Evolutionary conservation across 257 asterid genomes (phyloP).

Genomic region (Gynochthodes officinalis): DNA sequence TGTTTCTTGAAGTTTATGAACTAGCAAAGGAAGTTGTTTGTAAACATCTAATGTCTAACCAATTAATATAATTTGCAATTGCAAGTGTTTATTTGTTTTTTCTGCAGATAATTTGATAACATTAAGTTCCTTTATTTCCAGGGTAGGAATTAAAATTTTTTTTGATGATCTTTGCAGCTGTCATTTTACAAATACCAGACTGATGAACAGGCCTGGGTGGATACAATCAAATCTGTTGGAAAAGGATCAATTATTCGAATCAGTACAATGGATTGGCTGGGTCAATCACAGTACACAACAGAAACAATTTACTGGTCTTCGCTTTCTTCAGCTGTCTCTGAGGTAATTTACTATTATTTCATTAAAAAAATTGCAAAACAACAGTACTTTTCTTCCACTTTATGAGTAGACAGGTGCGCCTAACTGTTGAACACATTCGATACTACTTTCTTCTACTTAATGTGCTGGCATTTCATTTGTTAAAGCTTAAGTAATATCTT

Average conservation of each 20-base stretch:
- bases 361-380: background rate
- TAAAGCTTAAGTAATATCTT: background rate
- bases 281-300: conserved; percentile 67
- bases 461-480: background rate
- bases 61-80: background rate
- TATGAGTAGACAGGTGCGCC: background rate
- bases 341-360: conserved; percentile 36
- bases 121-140: background rate
- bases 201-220: conserved; percentile 93
- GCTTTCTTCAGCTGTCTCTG: conserved; percentile 73
- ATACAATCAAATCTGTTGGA: conserved; percentile 69
- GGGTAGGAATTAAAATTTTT: background rate
- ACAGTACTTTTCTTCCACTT: background rate
- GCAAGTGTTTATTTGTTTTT: background rate
- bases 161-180: conserved; percentile 43
- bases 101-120: background rate
- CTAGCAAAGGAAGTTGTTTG: background rate
- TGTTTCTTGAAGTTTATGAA: background rate
- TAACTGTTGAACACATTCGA: background rate
- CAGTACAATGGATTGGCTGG: conserved; percentile 92
- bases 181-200: conserved; percentile 55
- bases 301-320: conserved; percentile 69
- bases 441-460: background rate
- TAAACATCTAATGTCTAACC: background rate
- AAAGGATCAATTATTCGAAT: conserved; percentile 57